Conservation (phyloP, 1,284 basidiomycete species). For the Microstroma glucosiphilum region DNA sequence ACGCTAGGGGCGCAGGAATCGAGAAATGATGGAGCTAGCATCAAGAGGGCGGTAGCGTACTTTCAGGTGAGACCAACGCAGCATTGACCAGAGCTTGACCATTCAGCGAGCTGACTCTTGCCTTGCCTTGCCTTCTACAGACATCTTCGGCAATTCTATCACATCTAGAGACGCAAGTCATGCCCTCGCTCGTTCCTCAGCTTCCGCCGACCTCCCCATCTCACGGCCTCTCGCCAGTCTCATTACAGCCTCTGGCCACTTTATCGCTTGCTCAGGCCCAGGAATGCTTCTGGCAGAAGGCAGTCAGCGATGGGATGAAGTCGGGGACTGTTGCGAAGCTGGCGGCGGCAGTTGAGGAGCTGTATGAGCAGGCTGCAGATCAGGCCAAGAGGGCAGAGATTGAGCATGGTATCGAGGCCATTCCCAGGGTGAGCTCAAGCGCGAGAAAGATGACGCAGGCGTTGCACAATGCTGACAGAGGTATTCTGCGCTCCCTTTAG, state of each 20-base stretch:
- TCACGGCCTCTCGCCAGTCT: slow-evolving; percentile 55
- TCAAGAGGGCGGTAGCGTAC: slow-evolving; percentile 32
- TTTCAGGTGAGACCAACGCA: slow-evolving; percentile 23
- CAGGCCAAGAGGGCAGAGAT: slow-evolving; percentile 3
- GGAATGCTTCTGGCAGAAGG: slow-evolving; percentile 93
- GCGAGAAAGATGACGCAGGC: slow-evolving; percentile 49
- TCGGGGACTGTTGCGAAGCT: slow-evolving; percentile 72
- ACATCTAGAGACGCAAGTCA: slow-evolving; percentile 17
- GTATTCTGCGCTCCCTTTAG: slow-evolving; percentile 52
- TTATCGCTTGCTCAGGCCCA: slow-evolving; percentile 91
- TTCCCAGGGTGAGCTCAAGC: slow-evolving; percentile 3
- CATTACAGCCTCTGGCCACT: slow-evolving; percentile 63
- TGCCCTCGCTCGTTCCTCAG: slow-evolving; percentile 9
- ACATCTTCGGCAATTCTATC: slow-evolving; percentile 25
- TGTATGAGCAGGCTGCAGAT: slow-evolving; percentile 29
- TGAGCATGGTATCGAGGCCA: slow-evolving; percentile 9
- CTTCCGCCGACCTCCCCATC: slow-evolving; percentile 4
- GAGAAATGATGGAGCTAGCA: slow-evolving; percentile 38
- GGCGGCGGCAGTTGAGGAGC: slow-evolving; percentile 61
- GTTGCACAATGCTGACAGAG: slow-evolving; percentile 56
- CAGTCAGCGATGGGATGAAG: slow-evolving; percentile 54
- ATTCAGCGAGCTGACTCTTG: not conserved
- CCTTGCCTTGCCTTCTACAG: not conserved
- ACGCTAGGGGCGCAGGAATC: slow-evolving; percentile 29
- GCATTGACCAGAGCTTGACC: not conserved